These are phyloP conservation scores for Globisporangium irregulare DNA, from an alignment of 352 stramenopile genomes.

Conservation along the genomic window DNA sequence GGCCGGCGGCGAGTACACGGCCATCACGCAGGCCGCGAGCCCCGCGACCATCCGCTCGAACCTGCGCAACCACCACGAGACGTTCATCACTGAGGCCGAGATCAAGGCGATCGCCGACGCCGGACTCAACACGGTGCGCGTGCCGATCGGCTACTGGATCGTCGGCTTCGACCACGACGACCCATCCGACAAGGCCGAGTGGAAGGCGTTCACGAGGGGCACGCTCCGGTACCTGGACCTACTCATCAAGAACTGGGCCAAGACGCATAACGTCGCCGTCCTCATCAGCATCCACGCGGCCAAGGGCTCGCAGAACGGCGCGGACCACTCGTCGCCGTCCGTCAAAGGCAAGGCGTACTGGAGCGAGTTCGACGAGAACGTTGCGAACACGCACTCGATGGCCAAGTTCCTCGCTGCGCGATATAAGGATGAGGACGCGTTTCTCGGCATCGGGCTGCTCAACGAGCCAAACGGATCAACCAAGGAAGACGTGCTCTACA, in stretches of 20 bases:
- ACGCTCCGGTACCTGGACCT: constrained; percentile 51
- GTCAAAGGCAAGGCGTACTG: constrained; percentile 42
- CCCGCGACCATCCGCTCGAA: constrained; percentile 34
- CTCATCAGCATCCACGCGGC: constrained; percentile 58
- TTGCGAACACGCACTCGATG: constrained; percentile 38
- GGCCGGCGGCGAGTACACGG: constrained; percentile 53
- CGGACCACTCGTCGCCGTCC: constrained; percentile 61
- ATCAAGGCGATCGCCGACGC: constrained; percentile 55
- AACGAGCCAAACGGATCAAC: constrained; percentile 67
- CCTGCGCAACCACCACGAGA: constrained; percentile 45
- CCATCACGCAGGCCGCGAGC: constrained; percentile 41
- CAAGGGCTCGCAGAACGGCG: constrained; percentile 77
- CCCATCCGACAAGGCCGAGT: constrained; percentile 34
- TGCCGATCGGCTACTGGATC: constrained; percentile 83
- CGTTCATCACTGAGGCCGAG: constrained; percentile 69
- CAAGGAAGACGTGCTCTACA: constrained; percentile 41
- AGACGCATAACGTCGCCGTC: constrained; percentile 51
- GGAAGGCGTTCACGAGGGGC: constrained; percentile 40
- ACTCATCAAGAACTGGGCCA: constrained; percentile 41
- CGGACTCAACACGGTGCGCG: constrained; percentile 79
- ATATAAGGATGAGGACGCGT: constrained; percentile 70
- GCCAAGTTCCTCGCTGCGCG: constrained; percentile 53
- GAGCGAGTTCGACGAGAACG: constrained; percentile 50
- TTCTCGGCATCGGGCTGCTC: constrained; percentile 68
- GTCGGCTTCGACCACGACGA: constrained; percentile 64